Base-by-base conservation (phyloP, 225 moss, liverwort and hornwort species). In the Pleurozium schreberi region DNA sequence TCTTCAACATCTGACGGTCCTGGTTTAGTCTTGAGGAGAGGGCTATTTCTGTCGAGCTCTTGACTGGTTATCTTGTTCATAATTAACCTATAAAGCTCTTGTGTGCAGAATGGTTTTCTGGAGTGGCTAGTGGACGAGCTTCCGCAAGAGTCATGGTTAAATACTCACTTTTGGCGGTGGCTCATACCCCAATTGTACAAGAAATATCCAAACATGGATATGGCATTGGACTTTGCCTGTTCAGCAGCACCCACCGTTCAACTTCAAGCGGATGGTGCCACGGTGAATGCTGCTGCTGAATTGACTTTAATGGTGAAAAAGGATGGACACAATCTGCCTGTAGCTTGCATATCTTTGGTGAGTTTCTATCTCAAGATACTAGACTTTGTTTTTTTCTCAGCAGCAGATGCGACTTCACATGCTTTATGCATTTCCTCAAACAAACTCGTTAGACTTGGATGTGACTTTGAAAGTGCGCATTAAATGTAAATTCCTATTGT, bases 151-250 rank as follows among this genome's bases (percentile, higher is more conserved):
- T 91, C 96, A 62, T 96, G 96, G 92, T 79, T 99, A 55, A 99
- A 99, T 75, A 99, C 99, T 36, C 95, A 95, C 76, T 96, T 94
- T 87, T 99, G 99, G 99, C 95, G 93, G 80, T 99, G 92, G 89
- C 84, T 99, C 57, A 95, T 97, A 82, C 99, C 99, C 80, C 96
- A 99, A 91, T 93, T 99, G 67, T 96, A 97, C 90, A 96, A 94
- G 88, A 96, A 97, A 75, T 99, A 95, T 82, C 99, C 99, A 63
- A 99, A 97, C 78, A 82, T 91, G 88, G 96, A 96, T 81, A 99
- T 99, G 97, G 91, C 88, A 18, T 86, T 99, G 63, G 89, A 92
- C 88, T 97, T 99, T 70, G 94, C 95, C 45, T 96, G 96, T 61
- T 95, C 99, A 10, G 92, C 88, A 52, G 91, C 95, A 79, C 99